phyloP scores from a whole-genome alignment of 257 asterid genomes.

The Gentiana straminea region DNA sequence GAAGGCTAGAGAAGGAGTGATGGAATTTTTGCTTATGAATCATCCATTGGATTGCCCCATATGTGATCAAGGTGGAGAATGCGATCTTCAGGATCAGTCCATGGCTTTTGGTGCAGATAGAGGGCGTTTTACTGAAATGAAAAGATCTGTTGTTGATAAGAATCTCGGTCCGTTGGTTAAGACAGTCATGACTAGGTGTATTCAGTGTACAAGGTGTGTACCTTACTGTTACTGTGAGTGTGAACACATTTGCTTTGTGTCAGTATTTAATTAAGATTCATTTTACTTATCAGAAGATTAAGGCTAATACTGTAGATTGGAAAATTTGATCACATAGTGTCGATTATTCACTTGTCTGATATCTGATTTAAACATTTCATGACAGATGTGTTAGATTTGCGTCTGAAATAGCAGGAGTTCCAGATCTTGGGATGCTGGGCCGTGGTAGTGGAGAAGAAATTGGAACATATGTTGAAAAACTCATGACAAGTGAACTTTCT shows the following conservation, averaged over 20 bases:
- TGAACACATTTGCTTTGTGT: too few relatives aligned
- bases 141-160: constrained; percentile 95
- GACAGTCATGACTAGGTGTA: constrained; percentile 96
- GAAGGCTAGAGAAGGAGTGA: constrained; percentile 98
- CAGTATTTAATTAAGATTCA: too few relatives aligned
- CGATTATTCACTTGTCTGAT: background rate
- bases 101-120: constrained; percentile 99
- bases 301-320: too few relatives aligned
- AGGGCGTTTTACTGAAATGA: constrained; percentile 85
- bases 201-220: constrained; percentile 75
- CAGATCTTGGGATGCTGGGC: constrained; percentile 96
- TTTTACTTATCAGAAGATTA: too few relatives aligned
- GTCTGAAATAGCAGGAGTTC: constrained; percentile 86
- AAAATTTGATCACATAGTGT: too few relatives aligned
- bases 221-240: background rate
- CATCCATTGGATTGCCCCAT: constrained; percentile 97
- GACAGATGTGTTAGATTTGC: constrained; percentile 97
- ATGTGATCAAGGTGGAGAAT: constrained; percentile 99
- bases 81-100: constrained; percentile 95
- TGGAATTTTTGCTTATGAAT: constrained; percentile 95
- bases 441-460: constrained; percentile 99
- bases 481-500: constrained; percentile 97
- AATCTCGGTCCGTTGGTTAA: constrained; percentile 93
- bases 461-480: constrained; percentile 92
- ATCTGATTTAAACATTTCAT: constrained; percentile 16